These are phyloP conservation scores for Saturnispora halmiae DNA, from an alignment of 805 yeast species.

Conservation along the genomic window DNA sequence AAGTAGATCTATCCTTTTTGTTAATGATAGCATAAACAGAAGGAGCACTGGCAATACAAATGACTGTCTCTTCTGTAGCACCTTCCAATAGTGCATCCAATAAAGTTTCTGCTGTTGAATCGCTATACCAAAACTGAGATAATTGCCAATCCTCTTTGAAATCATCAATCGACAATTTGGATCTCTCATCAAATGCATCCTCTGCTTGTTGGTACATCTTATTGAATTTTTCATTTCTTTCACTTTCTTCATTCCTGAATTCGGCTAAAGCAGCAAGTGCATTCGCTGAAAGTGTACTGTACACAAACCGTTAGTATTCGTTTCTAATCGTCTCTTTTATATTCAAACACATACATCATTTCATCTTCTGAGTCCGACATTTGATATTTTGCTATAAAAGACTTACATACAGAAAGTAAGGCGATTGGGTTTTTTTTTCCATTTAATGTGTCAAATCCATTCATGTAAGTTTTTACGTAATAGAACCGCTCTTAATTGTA, in stretches of 20 bases:
- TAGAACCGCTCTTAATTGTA: too few species aligned
- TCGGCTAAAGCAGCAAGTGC: slow-evolving; percentile 52
- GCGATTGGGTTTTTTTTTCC: not conserved
- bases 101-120: slow-evolving; percentile 56
- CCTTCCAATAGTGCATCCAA: slow-evolving; percentile 70
- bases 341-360: slow-evolving; percentile 19
- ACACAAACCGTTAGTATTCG: slow-evolving; percentile 4
- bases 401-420: not conserved
- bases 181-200: slow-evolving; percentile 35
- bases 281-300: slow-evolving; percentile 36
- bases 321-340: not conserved
- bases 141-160: slow-evolving; percentile 92
- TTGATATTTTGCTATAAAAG: not conserved
- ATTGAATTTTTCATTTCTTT: slow-evolving; percentile 47
- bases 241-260: slow-evolving; percentile 56
- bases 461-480: too few species aligned
- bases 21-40: slow-evolving; percentile 81
- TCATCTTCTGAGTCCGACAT: slow-evolving; percentile 24
- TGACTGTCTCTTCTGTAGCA: slow-evolving; percentile 60
- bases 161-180: slow-evolving; percentile 42
- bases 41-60: slow-evolving; percentile 82
- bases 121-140: slow-evolving; percentile 86
- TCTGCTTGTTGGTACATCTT: slow-evolving; percentile 50
- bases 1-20: slow-evolving; percentile 36
- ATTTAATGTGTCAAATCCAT: not conserved